Conservation (phyloP, 2,329 filamentous ascomycete species). For the Paradendryphiella salina region DNA sequence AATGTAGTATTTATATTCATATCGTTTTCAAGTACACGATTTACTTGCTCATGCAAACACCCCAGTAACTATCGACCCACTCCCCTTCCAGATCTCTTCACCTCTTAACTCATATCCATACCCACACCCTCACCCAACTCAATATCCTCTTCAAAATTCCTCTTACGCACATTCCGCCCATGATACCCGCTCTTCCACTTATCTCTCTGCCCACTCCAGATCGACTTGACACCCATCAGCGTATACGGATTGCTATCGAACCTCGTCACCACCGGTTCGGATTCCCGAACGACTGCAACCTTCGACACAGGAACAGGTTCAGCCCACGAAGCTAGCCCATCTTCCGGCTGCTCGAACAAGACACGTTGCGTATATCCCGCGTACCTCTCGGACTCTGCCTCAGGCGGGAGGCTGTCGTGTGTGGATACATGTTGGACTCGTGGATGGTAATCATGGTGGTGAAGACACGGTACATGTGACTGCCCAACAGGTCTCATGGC, state of each 20-base stretch:
- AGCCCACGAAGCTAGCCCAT: neutral
- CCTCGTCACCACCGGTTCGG: neutral
- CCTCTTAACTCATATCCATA: neutral
- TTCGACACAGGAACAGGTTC: neutral
- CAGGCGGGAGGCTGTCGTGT: no score
- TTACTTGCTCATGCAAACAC: neutral
- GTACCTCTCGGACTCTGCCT: neutral
- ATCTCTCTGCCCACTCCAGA: neutral
- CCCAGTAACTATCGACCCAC: neutral
- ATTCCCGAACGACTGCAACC: neutral
- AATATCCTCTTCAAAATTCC: neutral
- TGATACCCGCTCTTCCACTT: neutral
- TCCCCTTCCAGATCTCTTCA: no score
- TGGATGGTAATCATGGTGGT: neutral
- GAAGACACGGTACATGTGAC: neutral
- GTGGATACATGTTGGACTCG: no score
- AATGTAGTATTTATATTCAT: neutral
- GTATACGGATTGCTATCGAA: slow-evolving; percentile 7
- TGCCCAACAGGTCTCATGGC: neutral
- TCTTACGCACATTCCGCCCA: neutral
- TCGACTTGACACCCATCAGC: slow-evolving; percentile 3
- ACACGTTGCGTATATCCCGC: neutral
- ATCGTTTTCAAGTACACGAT: neutral
- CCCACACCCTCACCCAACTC: neutral
- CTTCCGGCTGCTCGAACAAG: neutral